A percentile compares a stretch with the other conserved stretches of the same genome.
These are phyloP conservation scores for Ceratobasidium sp. DNA, from an alignment of 1,284 basidiomycete genomes.

Conservation along the genomic window DNA sequence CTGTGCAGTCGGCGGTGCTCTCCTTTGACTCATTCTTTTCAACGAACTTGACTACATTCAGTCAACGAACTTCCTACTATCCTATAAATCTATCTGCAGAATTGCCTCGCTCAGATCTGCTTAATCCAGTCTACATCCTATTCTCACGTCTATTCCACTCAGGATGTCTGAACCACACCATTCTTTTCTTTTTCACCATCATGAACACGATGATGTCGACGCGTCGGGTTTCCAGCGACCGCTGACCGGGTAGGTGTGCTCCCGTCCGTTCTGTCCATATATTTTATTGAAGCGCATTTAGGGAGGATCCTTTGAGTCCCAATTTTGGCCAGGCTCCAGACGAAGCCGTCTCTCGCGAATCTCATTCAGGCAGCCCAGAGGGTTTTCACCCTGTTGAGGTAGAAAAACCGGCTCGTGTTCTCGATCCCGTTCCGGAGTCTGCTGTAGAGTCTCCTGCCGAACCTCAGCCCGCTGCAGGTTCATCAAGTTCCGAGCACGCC, in stretches of 20 bases:
- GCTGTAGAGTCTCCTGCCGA: background rate
- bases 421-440: background rate
- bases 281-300: background rate
- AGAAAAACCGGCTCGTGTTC: background rate
- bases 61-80: background rate
- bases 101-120: background rate
- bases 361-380: background rate
- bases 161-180: conserved; percentile 4
- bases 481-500: background rate
- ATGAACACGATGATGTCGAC: background rate
- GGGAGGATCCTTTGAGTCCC: background rate
- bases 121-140: background rate
- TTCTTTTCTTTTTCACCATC: background rate
- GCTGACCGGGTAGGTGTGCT: background rate
- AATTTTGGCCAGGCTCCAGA: background rate
- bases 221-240: background rate
- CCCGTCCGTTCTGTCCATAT: background rate
- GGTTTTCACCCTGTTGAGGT: background rate
- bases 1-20: background rate
- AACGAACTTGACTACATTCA: background rate
- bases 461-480: background rate
- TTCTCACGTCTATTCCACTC: background rate
- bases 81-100: background rate
- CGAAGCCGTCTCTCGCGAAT: background rate
- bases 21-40: background rate